Conservation (phyloP, 192 early-diverging fungal genomes). For the Umbelopsis vinacea region DNA sequence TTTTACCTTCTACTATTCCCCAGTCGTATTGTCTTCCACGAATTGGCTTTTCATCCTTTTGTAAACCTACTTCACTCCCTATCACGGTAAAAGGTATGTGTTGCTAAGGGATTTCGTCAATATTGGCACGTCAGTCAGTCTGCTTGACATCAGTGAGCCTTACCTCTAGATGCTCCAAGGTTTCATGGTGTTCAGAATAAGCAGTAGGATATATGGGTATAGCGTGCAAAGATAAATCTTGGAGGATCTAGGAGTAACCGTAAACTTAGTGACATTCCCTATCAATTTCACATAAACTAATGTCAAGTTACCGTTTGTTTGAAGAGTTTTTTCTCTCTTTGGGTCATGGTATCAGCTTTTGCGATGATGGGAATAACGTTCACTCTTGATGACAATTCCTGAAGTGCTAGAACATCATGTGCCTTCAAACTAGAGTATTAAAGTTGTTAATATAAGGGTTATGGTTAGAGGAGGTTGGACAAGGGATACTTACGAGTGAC, state of each 20-base stretch:
- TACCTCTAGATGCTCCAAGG: slow-evolving; percentile 65
- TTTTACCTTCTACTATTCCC: slow-evolving; percentile 75
- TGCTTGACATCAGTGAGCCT: neutral
- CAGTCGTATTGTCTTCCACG: slow-evolving; percentile 79
- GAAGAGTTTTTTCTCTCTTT: slow-evolving; percentile 64
- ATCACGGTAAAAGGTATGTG: slow-evolving; percentile 84
- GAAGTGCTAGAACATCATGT: slow-evolving; percentile 68
- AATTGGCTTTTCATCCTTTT: slow-evolving; percentile 62
- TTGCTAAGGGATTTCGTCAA: slow-evolving; percentile 43
- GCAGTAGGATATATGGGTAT: slow-evolving; percentile 75
- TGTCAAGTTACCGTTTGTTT: slow-evolving; percentile 63
- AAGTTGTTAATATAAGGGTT: neutral
- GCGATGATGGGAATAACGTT: slow-evolving; percentile 88
- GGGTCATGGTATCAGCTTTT: slow-evolving; percentile 77
- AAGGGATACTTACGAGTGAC: slow-evolving; percentile 69
- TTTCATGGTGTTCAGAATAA: slow-evolving; percentile 75
- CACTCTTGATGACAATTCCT: slow-evolving; percentile 69
- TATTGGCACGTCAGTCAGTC: no score
- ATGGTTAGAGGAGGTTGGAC: neutral
- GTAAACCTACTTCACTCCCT: slow-evolving; percentile 72
- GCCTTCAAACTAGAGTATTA: slow-evolving; percentile 47
- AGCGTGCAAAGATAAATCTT: slow-evolving; percentile 65
- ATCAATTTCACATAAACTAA: neutral
- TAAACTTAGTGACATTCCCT: neutral
- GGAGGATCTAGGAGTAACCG: slow-evolving; percentile 52